Conservation (phyloP, 257 asterid genomes). For the Rubia yunnanensis region DNA sequence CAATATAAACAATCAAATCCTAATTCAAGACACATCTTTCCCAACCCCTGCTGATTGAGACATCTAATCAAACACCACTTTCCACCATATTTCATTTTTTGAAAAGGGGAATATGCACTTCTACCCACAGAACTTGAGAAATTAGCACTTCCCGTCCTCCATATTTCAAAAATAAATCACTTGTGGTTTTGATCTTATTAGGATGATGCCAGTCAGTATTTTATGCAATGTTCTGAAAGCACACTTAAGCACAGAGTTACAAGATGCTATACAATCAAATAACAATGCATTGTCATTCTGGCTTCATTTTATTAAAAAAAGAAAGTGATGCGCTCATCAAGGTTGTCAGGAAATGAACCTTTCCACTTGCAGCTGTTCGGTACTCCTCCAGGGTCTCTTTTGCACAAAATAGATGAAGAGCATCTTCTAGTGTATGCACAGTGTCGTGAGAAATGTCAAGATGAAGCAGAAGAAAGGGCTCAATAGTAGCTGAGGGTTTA, state of each 20-base stretch:
- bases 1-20: not conserved
- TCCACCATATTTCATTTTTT: not conserved
- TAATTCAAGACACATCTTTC: not conserved
- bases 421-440: conserved; percentile 67
- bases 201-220: not conserved
- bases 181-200: not conserved
- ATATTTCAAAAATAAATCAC: not conserved
- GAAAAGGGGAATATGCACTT: not conserved
- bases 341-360: conserved; percentile 22
- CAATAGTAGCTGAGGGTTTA: conserved; percentile 69
- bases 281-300: not conserved
- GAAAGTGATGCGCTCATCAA: not conserved
- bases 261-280: not conserved
- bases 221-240: not conserved
- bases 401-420: conserved; percentile 62
- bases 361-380: conserved; percentile 56
- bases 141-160: not conserved
- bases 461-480: conserved; percentile 84
- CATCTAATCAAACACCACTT: not conserved
- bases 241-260: not conserved
- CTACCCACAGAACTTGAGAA: not conserved
- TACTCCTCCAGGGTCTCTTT: conserved; percentile 83
- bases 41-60: not conserved
- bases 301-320: not conserved
- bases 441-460: conserved; percentile 70